Percentiles rank a stretch among this genome's conserved stretches.
Evolutionary conservation across 495 filamentous ascomycete genomes (phyloP).

Genomic region (Glonium stellatum): DNA sequence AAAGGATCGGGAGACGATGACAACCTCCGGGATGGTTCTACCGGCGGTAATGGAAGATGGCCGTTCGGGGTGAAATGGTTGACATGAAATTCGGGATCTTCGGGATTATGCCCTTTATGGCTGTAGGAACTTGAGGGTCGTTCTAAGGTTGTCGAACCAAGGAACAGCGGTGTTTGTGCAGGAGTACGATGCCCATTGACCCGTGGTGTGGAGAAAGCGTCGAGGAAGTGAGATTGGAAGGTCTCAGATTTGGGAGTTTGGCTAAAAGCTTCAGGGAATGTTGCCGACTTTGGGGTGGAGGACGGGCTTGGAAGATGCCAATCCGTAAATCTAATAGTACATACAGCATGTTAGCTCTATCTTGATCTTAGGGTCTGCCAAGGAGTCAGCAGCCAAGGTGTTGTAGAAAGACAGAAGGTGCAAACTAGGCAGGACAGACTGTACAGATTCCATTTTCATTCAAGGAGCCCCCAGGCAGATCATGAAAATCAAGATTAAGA

Average conservation of each 20-base stretch:
- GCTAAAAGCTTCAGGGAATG: slow-evolving; percentile 25
- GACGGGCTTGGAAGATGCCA: slow-evolving; percentile 38
- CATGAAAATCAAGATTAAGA: not conserved
- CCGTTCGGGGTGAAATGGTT: slow-evolving; percentile 52
- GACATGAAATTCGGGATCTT: slow-evolving; percentile 42
- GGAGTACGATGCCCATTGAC: slow-evolving; percentile 33
- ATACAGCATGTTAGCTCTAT: slow-evolving; percentile 19
- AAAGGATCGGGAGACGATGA: slow-evolving; percentile 49
- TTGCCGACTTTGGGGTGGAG: slow-evolving; percentile 32
- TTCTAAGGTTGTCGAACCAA: slow-evolving; percentile 26
- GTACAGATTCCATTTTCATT: not conserved
- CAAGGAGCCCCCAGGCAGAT: not conserved
- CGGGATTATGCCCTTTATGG: slow-evolving; percentile 16
- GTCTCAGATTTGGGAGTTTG: slow-evolving; percentile 33
- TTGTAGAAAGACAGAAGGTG: too few species aligned
- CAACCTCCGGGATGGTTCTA: slow-evolving; percentile 51
- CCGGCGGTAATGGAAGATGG: slow-evolving; percentile 46
- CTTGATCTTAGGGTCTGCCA: not conserved
- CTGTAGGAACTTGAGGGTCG: slow-evolving; percentile 26
- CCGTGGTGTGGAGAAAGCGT: slow-evolving; percentile 38
- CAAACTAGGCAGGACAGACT: too few species aligned
- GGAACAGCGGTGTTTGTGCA: slow-evolving; percentile 29
- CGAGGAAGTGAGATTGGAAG: slow-evolving; percentile 35
- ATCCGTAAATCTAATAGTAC: slow-evolving; percentile 27
- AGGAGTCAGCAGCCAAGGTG: too few species aligned